Base-by-base conservation (phyloP, 2,329 filamentous ascomycete species). In the Paraphaeosphaeria minitans region DNA sequence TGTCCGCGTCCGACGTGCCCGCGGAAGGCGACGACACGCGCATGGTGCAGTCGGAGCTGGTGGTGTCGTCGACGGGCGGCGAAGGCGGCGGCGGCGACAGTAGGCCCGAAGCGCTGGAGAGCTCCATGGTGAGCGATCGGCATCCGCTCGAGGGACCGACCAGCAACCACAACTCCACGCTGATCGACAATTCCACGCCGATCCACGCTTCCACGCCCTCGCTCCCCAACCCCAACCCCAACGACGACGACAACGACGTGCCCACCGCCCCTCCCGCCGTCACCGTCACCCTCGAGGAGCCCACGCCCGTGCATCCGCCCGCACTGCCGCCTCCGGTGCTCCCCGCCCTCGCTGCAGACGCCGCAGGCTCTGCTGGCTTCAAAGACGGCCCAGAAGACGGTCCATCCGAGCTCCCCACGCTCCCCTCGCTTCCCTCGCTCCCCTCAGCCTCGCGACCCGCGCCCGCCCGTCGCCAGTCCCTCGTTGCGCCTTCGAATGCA, bases 401-500 rank as follows among this genome's bases (percentile, higher is more conserved):
- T 3, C 56, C 62, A 19, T 60, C 64, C 46, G 47, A 63, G 43
- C 60, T 68, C 14, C 57, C 66, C 14, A 55, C 57, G 47, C 56
- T 4, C 2, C 29, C 55, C 4, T 8, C 37, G n/a, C n/a, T n/a
- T n/a, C n/a, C 66, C 14, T 56, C 57, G 47, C 56, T 4, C 2
- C 29, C 55, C 4, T 8, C 37, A 2, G 54, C 5, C 64, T 45
- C 37, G 49, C 49, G 52, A 51, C 61, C 83, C 81, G 66, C 78
- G 77, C 41, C 79, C 73, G 51, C 67, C 33, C 74, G 78, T 56
- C 70, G 70, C 56, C 77, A 79, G 64, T 79, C 77, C 29, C 66
- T 79, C 52, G 73, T 77, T 49, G 67, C 68, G 56, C 68, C 67
- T 64, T 67, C 78, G 63, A 77, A 80, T 78, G 76, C 75, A 33